Evolutionary conservation across 805 yeast species (phyloP), one percentile per base, ranked within the genome.

Genomic region (Kluyveromyces aestuarii): DNA sequence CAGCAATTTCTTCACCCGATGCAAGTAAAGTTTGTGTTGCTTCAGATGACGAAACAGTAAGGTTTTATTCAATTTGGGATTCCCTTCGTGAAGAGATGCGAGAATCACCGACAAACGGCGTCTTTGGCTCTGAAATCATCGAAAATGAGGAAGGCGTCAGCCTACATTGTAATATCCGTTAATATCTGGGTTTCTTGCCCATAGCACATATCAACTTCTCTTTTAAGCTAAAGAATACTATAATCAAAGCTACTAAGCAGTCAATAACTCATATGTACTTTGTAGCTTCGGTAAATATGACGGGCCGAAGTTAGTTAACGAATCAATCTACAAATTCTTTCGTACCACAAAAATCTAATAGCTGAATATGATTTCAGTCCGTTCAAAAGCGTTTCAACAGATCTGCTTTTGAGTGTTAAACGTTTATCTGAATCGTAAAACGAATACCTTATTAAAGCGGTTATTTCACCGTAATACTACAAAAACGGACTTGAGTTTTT

Each of bases 51-150:
- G 83, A 81, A 52, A 82, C 93, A 0, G 77, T 89, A 1, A 66
- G 91, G 48, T 81, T 89, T 41, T 87, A 84, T 64, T 74, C 80
- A 45, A 54, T 88, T 7, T 89, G 96, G 96, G 68, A 77, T 42
- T 61, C 69, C 2, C 50, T 56, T 19, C 66, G 67, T 39, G 61
- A 66, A 8, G 54, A 65, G 16, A 68, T 70, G 8, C 54, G 62
- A 6, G 72, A 69, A 33, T 61, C 73, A 9, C 73, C 70, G 49
- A 73, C 72, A 30, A 54, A 56, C 30, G 80, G 81, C 1, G 61
- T 77, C 1, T 75, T 72, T 53, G 82, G 82, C 4, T 79, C 84
- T 51, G 73, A 74, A 13, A 64, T 81, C 21, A 74, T 80, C 18
- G 88, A 81, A 44, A 65, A 78, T 30, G 64, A 67, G 40, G 89